Conservation (phyloP, 768 basidiomycete genomes). For the Mycena amicta region DNA sequence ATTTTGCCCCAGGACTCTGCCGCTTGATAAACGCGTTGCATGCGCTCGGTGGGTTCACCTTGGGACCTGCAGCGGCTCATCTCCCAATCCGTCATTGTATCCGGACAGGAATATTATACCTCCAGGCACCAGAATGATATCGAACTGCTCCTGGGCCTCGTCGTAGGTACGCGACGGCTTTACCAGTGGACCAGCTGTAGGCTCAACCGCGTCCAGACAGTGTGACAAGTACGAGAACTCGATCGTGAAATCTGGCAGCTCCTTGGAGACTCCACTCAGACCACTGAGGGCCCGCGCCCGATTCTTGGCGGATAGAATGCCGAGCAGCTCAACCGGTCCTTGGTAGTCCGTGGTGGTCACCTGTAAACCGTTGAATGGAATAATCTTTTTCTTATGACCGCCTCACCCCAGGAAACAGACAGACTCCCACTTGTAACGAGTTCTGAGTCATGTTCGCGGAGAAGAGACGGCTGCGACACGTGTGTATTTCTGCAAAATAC, state of each 20-base stretch:
- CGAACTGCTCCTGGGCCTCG: constrained; percentile 28
- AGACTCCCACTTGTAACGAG: constrained; percentile 29
- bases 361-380: too few relatives aligned
- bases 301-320: constrained; percentile 20
- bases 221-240: constrained; percentile 27
- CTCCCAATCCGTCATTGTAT: too few relatives aligned
- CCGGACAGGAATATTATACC: constrained; percentile 18
- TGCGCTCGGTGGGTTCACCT: constrained; percentile 14
- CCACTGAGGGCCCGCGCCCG: constrained; percentile 7
- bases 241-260: constrained; percentile 17
- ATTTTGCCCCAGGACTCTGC: constrained; percentile 31
- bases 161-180: constrained; percentile 28
- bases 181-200: constrained; percentile 21
- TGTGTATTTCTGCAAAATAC: too few relatives aligned
- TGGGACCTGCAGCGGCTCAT: background rate
- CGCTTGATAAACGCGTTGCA: constrained; percentile 28
- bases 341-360: constrained; percentile 33
- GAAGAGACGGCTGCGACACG: too few relatives aligned
- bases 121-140: constrained; percentile 33
- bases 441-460: constrained; percentile 13
- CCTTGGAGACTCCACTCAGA: background rate
- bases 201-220: constrained; percentile 24
- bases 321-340: constrained; percentile 35
- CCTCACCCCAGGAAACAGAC: constrained; percentile 32
- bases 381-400: too few relatives aligned